These are phyloP conservation scores for Sclerotinia nivalis DNA, from an alignment of 2,329 filamentous ascomycete genomes.

Conservation along the genomic window DNA sequence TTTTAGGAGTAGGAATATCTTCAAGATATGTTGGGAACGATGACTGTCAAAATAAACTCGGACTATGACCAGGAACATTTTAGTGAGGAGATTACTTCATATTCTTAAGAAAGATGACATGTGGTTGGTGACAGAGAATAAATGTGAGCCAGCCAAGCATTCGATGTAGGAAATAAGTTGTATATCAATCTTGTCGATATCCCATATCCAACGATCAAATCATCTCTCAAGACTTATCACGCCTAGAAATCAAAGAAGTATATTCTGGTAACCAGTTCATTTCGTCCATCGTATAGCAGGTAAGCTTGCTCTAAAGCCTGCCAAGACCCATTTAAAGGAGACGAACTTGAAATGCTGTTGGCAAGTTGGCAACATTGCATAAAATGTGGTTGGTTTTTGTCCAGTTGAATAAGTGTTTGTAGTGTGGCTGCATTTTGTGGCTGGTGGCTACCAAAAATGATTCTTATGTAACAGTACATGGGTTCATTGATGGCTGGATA, in stretches of 20 bases:
- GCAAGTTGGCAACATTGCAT: slow-evolving; percentile 13
- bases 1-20: background rate
- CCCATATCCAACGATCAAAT: background rate
- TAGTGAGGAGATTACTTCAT: background rate
- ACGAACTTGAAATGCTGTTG: background rate
- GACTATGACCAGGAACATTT: background rate
- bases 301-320: background rate
- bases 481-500: background rate
- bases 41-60: background rate
- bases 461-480: background rate
- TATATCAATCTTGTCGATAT: background rate
- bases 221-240: background rate
- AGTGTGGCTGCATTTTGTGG: slow-evolving; percentile 7
- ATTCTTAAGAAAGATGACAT: background rate
- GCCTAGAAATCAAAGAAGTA: background rate
- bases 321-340: background rate
- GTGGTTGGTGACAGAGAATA: background rate
- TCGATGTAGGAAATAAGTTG: background rate
- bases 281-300: background rate
- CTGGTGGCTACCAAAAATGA: background rate
- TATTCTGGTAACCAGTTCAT: background rate
- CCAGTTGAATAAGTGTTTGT: background rate
- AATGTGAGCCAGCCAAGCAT: background rate
- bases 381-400: background rate
- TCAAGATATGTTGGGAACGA: background rate